Evolutionary conservation across 202 grass and related monocot genomes (phyloP).

Genomic region (Bolboschoenoplectus hybrid): DNA sequence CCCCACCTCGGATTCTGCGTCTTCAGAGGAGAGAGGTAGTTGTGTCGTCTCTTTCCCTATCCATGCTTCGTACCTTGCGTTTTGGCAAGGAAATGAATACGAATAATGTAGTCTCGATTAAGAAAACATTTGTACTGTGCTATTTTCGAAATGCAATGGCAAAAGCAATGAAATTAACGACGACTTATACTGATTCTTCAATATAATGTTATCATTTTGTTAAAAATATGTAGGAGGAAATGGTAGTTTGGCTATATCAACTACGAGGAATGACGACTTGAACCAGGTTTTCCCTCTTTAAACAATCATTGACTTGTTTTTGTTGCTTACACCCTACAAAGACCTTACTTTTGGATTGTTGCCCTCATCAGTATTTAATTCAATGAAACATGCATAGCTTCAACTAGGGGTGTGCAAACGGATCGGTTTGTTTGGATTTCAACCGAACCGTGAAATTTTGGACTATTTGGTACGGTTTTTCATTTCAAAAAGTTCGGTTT

Average conservation of each 20-base stretch:
- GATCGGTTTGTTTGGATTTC: too few relatives aligned
- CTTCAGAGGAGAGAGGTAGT: constrained; percentile 22
- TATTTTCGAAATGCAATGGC: background rate
- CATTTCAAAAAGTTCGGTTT: too few relatives aligned
- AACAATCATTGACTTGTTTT: constrained; percentile 14
- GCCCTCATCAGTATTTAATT: background rate
- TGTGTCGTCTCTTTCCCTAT: constrained; percentile 20
- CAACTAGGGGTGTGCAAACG: background rate
- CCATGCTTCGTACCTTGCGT: background rate
- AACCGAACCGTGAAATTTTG: too few relatives aligned
- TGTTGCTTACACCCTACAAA: background rate
- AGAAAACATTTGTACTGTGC: background rate
- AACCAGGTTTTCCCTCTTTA: constrained; percentile 12
- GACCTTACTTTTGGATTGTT: constrained; percentile 4
- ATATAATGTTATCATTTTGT: background rate
- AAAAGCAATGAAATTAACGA: background rate
- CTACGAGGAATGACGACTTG: constrained; percentile 3
- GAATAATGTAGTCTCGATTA: background rate
- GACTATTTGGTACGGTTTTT: too few relatives aligned
- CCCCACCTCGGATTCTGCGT: constrained; percentile 31
- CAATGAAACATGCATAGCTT: background rate
- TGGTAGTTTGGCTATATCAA: constrained; percentile 17
- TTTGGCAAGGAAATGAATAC: background rate
- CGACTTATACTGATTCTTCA: background rate
- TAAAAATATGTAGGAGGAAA: background rate